phyloP scores from a whole-genome alignment of 768 basidiomycete genomes.

The Psilocybe cubensis region DNA sequence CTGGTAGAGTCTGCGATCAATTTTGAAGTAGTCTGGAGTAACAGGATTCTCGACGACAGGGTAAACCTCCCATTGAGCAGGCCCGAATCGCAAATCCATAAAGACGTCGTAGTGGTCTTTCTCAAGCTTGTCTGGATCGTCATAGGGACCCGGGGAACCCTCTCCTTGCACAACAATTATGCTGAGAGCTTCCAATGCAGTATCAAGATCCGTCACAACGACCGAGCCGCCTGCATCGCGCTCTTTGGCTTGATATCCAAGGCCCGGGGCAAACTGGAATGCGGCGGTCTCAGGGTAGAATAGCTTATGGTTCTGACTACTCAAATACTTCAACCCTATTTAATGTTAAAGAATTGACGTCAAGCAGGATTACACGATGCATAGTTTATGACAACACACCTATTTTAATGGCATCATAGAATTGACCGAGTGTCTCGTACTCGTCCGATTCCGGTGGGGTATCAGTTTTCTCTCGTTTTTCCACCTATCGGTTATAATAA shows the following conservation, averaged over 20 bases:
- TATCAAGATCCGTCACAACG: slow-evolving; percentile 19
- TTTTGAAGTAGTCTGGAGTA: slow-evolving; percentile 17
- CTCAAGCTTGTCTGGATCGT: slow-evolving; percentile 21
- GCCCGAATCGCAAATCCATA: slow-evolving; percentile 17
- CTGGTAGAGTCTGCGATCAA: slow-evolving; percentile 16
- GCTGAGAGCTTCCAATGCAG: slow-evolving; percentile 19
- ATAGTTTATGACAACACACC: neutral
- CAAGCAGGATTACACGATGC: neutral
- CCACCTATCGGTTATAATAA: slow-evolving; percentile 4
- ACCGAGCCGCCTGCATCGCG: slow-evolving; percentile 18
- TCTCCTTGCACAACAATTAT: slow-evolving; percentile 29
- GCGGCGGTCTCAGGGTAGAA: slow-evolving; percentile 8
- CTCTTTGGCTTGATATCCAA: slow-evolving; percentile 14
- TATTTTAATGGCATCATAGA: slow-evolving; percentile 17
- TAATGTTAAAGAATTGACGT: neutral
- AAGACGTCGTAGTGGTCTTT: slow-evolving; percentile 25
- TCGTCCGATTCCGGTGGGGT: slow-evolving; percentile 15
- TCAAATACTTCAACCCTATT: slow-evolving; percentile 12
- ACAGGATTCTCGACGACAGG: slow-evolving; percentile 21
- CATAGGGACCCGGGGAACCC: slow-evolving; percentile 17
- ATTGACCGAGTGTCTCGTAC: slow-evolving; percentile 18
- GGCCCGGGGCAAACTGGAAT: slow-evolving; percentile 17
- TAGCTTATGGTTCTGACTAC: neutral
- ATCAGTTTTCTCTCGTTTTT: slow-evolving; percentile 11
- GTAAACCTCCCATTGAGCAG: slow-evolving; percentile 16